Evolutionary conservation across 257 asterid species (phyloP), one percentile per base, ranked within the genome.

Genomic region (Lycium barbarum): DNA sequence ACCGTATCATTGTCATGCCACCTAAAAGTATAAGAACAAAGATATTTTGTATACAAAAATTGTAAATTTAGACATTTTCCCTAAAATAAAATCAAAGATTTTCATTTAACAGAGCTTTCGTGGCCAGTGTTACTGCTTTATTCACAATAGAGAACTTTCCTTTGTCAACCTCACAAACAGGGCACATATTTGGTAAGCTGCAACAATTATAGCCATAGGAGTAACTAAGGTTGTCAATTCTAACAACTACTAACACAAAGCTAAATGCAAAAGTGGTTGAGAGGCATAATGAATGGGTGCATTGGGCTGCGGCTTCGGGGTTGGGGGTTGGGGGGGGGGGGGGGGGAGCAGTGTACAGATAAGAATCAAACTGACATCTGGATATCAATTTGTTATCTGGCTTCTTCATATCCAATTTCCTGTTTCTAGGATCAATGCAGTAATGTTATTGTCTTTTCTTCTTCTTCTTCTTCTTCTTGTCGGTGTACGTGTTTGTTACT

Each of bases 241-340:
- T 3, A 70, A 70, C 53, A 40, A 70, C 78, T 15, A 70, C 53
- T 70, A 14, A 22, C 47, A 26, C n/a, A 63, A 2, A 76, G 65
- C 82, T 76, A 76, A 53, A 22, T 4, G 33, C 6, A 40, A 49
- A 35, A 81, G 84, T 85, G 20, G 87, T 80, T 85, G 87, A 61
- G 59, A 33, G 81, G 71, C 73, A 62, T 74, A 22, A 47, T 36
- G 79, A 51, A 83, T 49, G 84, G 6, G 40, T 47, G 67, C 58
- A 66, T 81, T 82, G 85, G 83, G 70, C 51, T 81, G 85, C 71
- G 88, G 71, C 79, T 70, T 43, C 15, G 76, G 10, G 45, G 45
- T 22, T 2, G 5, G 2, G 9, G 55, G 9, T 26, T 26, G 33
- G 53, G 13, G 53, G 4, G 54, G 20, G 65, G 7, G 54, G 12